Conservation (phyloP, 164 flowering plant genomes). For the Magnolia changhungtana region DNA sequence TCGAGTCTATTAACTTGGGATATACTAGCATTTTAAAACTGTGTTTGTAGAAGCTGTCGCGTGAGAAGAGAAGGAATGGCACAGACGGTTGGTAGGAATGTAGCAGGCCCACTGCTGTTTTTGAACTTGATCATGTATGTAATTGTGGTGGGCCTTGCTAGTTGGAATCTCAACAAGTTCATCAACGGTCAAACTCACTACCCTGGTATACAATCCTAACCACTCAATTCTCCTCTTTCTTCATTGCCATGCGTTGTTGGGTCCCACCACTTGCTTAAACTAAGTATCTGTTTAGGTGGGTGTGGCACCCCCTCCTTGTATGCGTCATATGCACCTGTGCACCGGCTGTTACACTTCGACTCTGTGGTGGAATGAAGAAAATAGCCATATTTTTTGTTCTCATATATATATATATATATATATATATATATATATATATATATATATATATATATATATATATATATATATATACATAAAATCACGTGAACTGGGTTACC, state of each 20-base stretch:
- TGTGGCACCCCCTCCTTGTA: too few species aligned
- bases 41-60: neutral
- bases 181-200: slow-evolving; percentile 76
- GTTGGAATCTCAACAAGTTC: slow-evolving; percentile 77
- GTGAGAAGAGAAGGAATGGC: slow-evolving; percentile 44
- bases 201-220: slow-evolving; percentile 39
- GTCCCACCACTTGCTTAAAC: neutral
- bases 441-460: too few species aligned
- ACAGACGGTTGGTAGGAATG: slow-evolving; percentile 55
- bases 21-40: neutral
- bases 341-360: too few species aligned
- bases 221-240: neutral
- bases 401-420: too few species aligned
- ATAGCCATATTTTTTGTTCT: too few species aligned
- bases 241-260: neutral
- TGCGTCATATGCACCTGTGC: too few species aligned
- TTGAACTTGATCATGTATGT: slow-evolving; percentile 69
- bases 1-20: too few species aligned
- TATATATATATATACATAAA: too few species aligned
- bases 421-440: too few species aligned
- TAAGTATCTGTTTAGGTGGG: too few species aligned
- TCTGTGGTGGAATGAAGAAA: too few species aligned
- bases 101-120: slow-evolving; percentile 85
- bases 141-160: slow-evolving; percentile 66
- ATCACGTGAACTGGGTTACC: too few species aligned